phyloP scores from a whole-genome alignment of 2,329 filamentous ascomycete genomes.

The Ascochyta fabae region DNA sequence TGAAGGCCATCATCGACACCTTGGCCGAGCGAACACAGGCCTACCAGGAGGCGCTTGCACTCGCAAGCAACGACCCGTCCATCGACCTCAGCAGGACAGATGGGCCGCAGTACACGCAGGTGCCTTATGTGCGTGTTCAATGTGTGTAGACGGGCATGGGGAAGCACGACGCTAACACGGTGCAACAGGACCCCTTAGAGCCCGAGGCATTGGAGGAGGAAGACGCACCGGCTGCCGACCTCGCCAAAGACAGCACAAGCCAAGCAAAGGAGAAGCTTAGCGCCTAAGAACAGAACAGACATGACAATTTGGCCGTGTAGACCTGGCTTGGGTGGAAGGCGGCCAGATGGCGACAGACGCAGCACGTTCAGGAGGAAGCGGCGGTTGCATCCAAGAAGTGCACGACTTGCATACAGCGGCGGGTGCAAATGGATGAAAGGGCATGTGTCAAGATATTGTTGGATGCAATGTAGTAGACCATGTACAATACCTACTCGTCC shows the following conservation, averaged over 20 bases:
- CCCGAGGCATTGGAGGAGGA: slow-evolving; percentile 21
- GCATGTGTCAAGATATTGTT: slow-evolving; percentile 1
- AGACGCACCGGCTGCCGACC: slow-evolving; percentile 15
- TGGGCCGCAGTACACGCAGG: slow-evolving; percentile 34
- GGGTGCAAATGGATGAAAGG: not conserved
- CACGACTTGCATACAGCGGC: not conserved
- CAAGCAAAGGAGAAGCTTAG: slow-evolving; percentile 25
- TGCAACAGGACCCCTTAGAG: slow-evolving; percentile 27
- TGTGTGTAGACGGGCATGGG: not conserved
- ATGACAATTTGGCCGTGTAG: not conserved
- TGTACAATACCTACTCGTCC: slow-evolving; percentile 11
- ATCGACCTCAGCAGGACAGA: slow-evolving; percentile 36
- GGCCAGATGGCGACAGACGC: not conserved
- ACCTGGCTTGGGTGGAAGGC: not conserved
- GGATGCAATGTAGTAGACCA: slow-evolving; percentile 14
- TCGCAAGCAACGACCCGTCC: slow-evolving; percentile 62
- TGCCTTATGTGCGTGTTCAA: slow-evolving; percentile 31
- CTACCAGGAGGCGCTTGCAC: slow-evolving; percentile 76
- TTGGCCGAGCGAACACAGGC: slow-evolving; percentile 88
- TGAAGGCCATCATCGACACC: slow-evolving; percentile 81
- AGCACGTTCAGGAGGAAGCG: not conserved
- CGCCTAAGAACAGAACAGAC: slow-evolving; percentile 11
- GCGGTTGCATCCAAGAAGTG: not conserved
- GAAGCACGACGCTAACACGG: slow-evolving; percentile 9
- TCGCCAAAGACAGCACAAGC: slow-evolving; percentile 11